A percentile compares a stretch with the other conserved stretches of the same genome.
Evolutionary conservation across 495 filamentous ascomycete species (phyloP).

Genomic region (Penicillium macrosclerotiorum): DNA sequence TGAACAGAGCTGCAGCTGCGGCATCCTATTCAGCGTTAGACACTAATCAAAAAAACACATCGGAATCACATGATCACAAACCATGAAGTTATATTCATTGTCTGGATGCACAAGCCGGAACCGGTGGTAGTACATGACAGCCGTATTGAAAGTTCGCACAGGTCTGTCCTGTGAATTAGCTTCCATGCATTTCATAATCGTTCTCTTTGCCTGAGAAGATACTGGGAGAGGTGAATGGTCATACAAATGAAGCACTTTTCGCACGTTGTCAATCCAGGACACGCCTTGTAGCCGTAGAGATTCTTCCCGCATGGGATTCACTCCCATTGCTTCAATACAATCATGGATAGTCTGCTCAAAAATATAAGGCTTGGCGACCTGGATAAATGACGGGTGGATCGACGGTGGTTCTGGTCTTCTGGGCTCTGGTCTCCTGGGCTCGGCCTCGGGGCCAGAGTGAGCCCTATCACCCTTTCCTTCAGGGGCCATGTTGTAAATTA

Average conservation of each 20-base stretch:
- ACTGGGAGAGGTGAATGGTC: constrained; percentile 14
- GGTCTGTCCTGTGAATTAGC: constrained; percentile 49
- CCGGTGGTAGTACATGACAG: constrained; percentile 81
- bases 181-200: constrained; percentile 4
- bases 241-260: constrained; percentile 69
- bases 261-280: constrained; percentile 75
- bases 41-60: background rate
- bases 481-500: constrained; percentile 17
- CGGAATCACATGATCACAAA: constrained; percentile 24
- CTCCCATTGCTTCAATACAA: constrained; percentile 52
- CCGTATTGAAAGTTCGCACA: constrained; percentile 80
- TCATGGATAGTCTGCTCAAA: constrained; percentile 61
- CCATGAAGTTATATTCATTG: constrained; percentile 61
- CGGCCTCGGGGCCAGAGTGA: constrained; percentile 8
- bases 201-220: background rate
- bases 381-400: constrained; percentile 70
- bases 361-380: constrained; percentile 66
- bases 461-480: constrained; percentile 21
- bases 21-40: constrained; percentile 61
- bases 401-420: constrained; percentile 34
- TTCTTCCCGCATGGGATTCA: constrained; percentile 64
- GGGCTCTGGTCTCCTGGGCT: constrained; percentile 17
- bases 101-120: constrained; percentile 79
- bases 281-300: constrained; percentile 70
- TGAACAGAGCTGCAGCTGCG: constrained; percentile 81